Evolutionary conservation across 2,329 filamentous ascomycete species (phyloP).

Genomic region (Pseudogymnoascus sp.): DNA sequence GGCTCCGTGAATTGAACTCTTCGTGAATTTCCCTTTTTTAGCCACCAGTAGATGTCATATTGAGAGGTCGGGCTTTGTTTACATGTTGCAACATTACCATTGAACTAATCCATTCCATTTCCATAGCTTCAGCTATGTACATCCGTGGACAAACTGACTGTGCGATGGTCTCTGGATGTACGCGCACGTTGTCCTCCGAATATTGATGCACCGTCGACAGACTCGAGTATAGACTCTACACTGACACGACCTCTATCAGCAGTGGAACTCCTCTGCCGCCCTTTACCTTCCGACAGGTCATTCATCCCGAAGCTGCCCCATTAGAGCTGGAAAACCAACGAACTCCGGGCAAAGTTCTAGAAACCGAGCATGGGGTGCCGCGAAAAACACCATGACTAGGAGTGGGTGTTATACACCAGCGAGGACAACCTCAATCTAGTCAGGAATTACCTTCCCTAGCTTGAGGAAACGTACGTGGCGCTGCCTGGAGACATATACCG

Average conservation of each 20-base stretch:
- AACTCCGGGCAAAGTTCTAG: slow-evolving; percentile 8
- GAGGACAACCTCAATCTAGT: slow-evolving; percentile 30
- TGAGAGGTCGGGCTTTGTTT: not conserved
- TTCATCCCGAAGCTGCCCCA: not conserved
- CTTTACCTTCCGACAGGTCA: not conserved
- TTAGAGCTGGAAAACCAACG: not conserved
- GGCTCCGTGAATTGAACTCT: not conserved
- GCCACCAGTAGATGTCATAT: not conserved
- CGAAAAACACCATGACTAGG: slow-evolving; percentile 26
- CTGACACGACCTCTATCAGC: not conserved
- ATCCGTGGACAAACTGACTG: not conserved
- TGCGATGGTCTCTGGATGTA: not conserved
- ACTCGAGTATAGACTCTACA: not conserved
- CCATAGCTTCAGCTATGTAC: no score
- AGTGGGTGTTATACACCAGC: slow-evolving; percentile 33
- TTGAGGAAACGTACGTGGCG: slow-evolving; percentile 18
- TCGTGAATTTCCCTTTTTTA: slow-evolving; percentile 11
- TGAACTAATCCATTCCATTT: not conserved
- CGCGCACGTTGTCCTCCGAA: not conserved
- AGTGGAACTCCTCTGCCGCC: not conserved
- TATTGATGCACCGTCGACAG: not conserved
- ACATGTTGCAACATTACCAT: not conserved
- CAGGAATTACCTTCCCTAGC: slow-evolving; percentile 27
- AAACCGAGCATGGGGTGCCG: slow-evolving; percentile 29
- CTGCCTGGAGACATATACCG: not conserved